Evolutionary conservation across 176 grass and related monocot species (phyloP).

Genomic region (Lolium perenne): DNA sequence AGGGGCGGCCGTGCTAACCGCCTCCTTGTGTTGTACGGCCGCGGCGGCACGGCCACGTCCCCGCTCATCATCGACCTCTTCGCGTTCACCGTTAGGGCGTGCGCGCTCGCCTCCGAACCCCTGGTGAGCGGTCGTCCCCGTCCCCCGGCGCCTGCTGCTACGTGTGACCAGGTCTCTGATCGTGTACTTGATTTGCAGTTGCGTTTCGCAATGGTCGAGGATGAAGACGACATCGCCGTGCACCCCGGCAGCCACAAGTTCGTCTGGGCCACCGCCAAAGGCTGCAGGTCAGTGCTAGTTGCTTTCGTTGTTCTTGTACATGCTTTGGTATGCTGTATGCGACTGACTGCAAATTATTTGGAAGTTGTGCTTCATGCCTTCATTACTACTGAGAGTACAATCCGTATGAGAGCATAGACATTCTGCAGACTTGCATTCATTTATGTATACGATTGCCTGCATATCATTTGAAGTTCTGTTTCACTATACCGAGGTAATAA

Average conservation of each 20-base stretch:
- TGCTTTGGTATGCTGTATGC: not conserved
- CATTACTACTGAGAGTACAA: not conserved
- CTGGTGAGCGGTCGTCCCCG: conserved; percentile 35
- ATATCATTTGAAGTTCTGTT: not conserved
- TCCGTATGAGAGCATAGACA: not conserved
- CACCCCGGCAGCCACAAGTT: conserved; percentile 75
- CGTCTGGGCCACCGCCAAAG: conserved; percentile 69
- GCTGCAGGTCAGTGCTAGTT: conserved; percentile 61
- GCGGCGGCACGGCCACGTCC: conserved; percentile 35
- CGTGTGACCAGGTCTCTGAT: too few species aligned
- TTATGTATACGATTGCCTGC: too few species aligned
- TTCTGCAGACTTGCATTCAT: too few species aligned
- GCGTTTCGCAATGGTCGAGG: conserved; percentile 57
- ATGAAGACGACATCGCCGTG: conserved; percentile 64
- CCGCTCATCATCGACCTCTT: conserved; percentile 70
- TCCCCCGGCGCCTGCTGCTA: not conserved
- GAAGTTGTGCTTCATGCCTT: not conserved
- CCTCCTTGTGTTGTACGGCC: conserved; percentile 56
- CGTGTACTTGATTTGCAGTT: conserved; percentile 31
- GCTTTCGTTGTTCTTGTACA: not conserved
- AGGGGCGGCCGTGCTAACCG: conserved; percentile 39
- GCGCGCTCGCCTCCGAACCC: conserved; percentile 64
- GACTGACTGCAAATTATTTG: not conserved
- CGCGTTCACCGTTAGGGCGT: conserved; percentile 64
- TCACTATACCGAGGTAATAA: not conserved